A percentile compares a stretch with the other conserved stretches of the same genome.
Conservation (phyloP, 179 eudicot species). For the Heliamphora pulchella region DNA sequence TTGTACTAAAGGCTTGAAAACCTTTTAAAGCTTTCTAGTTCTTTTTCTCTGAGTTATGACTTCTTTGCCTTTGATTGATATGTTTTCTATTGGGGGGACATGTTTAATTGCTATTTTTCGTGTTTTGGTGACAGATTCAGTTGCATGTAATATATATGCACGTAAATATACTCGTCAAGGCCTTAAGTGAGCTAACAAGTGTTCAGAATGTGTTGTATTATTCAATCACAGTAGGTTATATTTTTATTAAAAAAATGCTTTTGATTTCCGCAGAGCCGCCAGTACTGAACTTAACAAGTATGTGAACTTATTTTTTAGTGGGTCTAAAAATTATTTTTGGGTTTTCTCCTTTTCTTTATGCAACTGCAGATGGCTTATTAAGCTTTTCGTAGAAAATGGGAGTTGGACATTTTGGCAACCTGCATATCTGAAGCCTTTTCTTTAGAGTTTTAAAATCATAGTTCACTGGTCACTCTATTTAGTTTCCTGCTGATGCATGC, state of each 20-base stretch:
- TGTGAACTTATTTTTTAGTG: neutral
- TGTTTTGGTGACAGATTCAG: neutral
- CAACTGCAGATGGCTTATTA: neutral
- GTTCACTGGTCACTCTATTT: neutral
- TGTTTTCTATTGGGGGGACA: neutral
- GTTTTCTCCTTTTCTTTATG: neutral
- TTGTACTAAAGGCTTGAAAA: neutral
- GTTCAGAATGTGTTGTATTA: neutral
- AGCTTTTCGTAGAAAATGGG: neutral
- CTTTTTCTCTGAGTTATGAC: neutral
- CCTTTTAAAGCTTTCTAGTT: neutral
- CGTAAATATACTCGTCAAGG: neutral
- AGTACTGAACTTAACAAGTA: too few relatives aligned
- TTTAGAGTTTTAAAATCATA: too few relatives aligned
- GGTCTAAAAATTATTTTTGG: too few relatives aligned
- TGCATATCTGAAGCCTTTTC: too few relatives aligned
- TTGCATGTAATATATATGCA: neutral
- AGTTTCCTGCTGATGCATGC: neutral
- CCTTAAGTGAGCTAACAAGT: neutral
- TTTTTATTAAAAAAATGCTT: too few relatives aligned
- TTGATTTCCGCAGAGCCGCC: too few relatives aligned
- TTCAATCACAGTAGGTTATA: neutral
- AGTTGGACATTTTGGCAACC: too few relatives aligned
- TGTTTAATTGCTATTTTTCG: neutral
- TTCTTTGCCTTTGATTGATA: neutral